Evolutionary conservation across 139 green algal species (phyloP), one percentile per base, ranked within the genome.

Genomic region (Penium margaritaceum): DNA sequence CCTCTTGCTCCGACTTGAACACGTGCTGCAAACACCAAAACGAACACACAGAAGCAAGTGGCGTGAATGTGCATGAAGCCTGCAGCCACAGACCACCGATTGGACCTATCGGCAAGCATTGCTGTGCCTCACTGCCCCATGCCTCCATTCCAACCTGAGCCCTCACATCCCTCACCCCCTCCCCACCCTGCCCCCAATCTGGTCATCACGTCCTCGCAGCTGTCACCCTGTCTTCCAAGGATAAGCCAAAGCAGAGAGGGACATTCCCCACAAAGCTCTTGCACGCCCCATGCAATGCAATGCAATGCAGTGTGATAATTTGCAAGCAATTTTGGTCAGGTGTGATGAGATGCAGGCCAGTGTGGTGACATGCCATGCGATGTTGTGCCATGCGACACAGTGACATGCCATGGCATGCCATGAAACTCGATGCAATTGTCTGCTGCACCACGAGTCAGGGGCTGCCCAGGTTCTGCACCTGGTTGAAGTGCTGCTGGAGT

Each of bases 1-100:
- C 94, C 19, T 93, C 90, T 61, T 99, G 94, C 89, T 99, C 94
- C 90, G 92, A 90, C 67, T 87, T 87, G 55, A 87, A 85, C 34
- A 87, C 71, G 43, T 87, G 81, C 54, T 84, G 72, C 17, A 60
- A 17, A 35, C n/a, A 24, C n/a, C 17, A 27, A n/a, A n/a, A n/a
- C n/a, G n/a, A 6, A 19, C 17, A 12, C 12, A 33, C 24, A 6
- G 51, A 60, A 33, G 17, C 17, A 24, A 60, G n/a, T 1, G 51
- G 51, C 24, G 51, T 34, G n/a, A 5, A 24, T 24, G 21, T 9
- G 51, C 30, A n/a, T n/a, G n/a, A n/a, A 21, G 51, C 12, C 1
- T n/a, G 51, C 15, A 60, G 19, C 6, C 24, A 27, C 24, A 2
- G 51, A 29, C 24, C 24, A 1, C 5, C 14, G 51, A 29, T n/a